These are phyloP conservation scores for Volvox africanus DNA, from an alignment of 139 green algal species.

Conservation along the genomic window DNA sequence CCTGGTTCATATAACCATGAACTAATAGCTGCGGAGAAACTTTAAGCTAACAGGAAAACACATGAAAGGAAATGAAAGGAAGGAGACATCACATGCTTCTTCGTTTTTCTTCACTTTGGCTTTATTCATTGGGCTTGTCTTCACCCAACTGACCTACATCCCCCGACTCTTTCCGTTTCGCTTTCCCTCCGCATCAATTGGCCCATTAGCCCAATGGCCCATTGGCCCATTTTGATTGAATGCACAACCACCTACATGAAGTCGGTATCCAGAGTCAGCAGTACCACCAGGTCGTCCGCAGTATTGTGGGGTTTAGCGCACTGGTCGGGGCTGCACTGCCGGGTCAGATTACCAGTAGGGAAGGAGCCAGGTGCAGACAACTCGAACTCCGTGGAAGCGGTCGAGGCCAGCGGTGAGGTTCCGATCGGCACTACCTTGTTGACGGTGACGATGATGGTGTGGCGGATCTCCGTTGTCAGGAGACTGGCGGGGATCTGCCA, in stretches of 20 bases:
- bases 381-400: background rate
- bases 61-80: background rate
- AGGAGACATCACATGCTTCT: too few relatives aligned
- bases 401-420: background rate
- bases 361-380: background rate
- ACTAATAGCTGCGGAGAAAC: too few relatives aligned
- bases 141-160: too few relatives aligned
- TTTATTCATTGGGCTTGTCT: too few relatives aligned
- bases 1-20: too few relatives aligned
- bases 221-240: too few relatives aligned
- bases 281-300: background rate
- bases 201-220: too few relatives aligned
- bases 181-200: too few relatives aligned
- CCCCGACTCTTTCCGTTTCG: too few relatives aligned
- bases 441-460: constrained; percentile 27
- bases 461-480: background rate
- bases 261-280: background rate
- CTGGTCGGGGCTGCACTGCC: background rate
- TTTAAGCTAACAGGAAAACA: too few relatives aligned
- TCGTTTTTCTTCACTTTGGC: too few relatives aligned
- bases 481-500: background rate
- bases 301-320: constrained; percentile 2
- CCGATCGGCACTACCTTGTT: background rate
- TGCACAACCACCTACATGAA: background rate
- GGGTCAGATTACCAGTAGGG: background rate